Percentiles rank a stretch among this genome's conserved stretches.
Conservation (phyloP, 805 yeast species). For the Nakazawaea holstii region DNA sequence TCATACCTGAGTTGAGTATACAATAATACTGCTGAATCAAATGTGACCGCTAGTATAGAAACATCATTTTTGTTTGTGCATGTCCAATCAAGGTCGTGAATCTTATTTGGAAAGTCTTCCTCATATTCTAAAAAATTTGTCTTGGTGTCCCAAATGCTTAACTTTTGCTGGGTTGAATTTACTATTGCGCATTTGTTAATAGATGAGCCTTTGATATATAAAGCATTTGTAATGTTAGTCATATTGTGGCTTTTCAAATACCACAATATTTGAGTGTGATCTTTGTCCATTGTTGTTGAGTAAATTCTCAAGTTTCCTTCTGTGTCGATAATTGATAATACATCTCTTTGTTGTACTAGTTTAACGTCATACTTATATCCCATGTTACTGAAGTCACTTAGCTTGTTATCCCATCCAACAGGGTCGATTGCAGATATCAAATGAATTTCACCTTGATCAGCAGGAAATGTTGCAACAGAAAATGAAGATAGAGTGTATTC, state of each 20-base stretch:
- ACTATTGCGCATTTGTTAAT: constrained; percentile 72
- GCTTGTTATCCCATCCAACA: constrained; percentile 40
- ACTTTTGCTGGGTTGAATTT: constrained; percentile 40
- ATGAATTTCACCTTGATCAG: constrained; percentile 29
- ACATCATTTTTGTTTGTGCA: constrained; percentile 51
- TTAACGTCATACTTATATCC: constrained; percentile 11
- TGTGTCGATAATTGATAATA: constrained; percentile 54
- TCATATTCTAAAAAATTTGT: constrained; percentile 63
- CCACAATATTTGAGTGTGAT: constrained; percentile 42
- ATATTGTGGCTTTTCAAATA: constrained; percentile 38
- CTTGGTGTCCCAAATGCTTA: constrained; percentile 78
- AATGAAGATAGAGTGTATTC: constrained; percentile 22
- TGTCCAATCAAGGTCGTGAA: constrained; percentile 87
- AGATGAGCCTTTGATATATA: constrained; percentile 67
- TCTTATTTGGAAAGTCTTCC: constrained; percentile 29
- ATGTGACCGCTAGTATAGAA: constrained; percentile 79
- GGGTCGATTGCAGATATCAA: constrained; percentile 63
- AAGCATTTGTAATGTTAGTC: constrained; percentile 50
- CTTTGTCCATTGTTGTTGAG: constrained; percentile 29
- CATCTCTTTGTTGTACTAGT: constrained; percentile 29
- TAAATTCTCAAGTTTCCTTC: constrained; percentile 46
- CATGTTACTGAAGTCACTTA: constrained; percentile 10
- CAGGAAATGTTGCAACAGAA: constrained; percentile 34
- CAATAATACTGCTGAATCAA: constrained; percentile 52
- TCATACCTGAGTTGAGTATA: constrained; percentile 85